phyloP scores from a whole-genome alignment of 192 early-diverging fungal genomes.

The Entomortierella chlamydospora region DNA sequence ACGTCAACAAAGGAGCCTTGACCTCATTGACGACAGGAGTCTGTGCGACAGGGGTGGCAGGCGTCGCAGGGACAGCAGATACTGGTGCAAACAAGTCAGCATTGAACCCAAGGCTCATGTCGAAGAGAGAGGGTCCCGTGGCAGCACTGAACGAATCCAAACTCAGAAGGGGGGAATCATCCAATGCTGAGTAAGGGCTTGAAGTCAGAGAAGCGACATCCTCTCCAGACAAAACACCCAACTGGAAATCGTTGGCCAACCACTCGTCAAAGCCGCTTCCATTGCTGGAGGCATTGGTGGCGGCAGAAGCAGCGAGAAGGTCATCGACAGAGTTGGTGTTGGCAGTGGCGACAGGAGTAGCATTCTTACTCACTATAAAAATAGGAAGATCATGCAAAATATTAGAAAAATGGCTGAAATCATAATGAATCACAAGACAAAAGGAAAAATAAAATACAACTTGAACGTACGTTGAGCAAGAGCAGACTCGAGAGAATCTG shows the following conservation, averaged over 20 bases:
- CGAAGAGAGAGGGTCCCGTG: constrained; percentile 33
- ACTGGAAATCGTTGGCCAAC: constrained; percentile 49
- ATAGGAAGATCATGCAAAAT: background rate
- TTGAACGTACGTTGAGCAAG: constrained; percentile 49
- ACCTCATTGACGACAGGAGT: background rate
- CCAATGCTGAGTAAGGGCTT: constrained; percentile 42
- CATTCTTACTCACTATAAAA: constrained; percentile 32
- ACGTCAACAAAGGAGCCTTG: constrained; percentile 43
- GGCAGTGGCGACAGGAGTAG: constrained; percentile 19
- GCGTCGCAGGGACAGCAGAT: no score
- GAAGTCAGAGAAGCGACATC: constrained; percentile 38
- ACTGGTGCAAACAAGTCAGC: background rate
- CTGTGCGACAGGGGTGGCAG: background rate
- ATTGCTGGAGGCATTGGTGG: constrained; percentile 21
- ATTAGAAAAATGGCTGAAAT: background rate
- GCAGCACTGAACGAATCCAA: constrained; percentile 34
- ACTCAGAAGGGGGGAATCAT: constrained; percentile 44
- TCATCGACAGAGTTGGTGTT: constrained; percentile 12
- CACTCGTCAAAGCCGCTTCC: constrained; percentile 50
- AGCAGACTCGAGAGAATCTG: constrained; percentile 44
- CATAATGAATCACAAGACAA: background rate
- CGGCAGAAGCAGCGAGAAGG: constrained; percentile 4
- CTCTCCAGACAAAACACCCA: constrained; percentile 28
- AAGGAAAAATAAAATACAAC: background rate
- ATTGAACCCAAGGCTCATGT: constrained; percentile 28